Percentiles rank a stretch among this genome's conserved stretches.
phyloP scores from a whole-genome alignment of 2,329 filamentous ascomycete genomes.

The Beauveria medogensis region DNA sequence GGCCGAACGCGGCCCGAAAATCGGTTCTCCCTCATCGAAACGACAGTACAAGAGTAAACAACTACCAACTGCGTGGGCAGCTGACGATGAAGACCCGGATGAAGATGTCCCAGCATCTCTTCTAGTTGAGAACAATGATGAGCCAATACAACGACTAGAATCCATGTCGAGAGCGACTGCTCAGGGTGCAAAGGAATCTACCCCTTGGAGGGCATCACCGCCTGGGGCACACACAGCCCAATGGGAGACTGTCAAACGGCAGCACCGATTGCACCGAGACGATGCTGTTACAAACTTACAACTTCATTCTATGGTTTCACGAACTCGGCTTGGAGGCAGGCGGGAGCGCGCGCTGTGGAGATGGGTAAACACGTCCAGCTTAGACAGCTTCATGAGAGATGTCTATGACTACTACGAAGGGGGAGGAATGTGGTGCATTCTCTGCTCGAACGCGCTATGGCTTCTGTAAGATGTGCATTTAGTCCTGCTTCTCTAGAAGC shows the following conservation, averaged over 20 bases:
- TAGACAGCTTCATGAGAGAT: constrained; percentile 77
- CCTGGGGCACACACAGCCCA: constrained; percentile 27
- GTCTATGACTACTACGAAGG: constrained; percentile 83
- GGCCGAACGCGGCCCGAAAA: background rate
- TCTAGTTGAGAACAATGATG: constrained; percentile 46
- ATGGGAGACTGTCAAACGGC: constrained; percentile 47
- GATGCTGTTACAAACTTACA: constrained; percentile 12
- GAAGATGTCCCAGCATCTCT: constrained; percentile 59
- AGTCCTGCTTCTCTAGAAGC: background rate
- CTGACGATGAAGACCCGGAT: constrained; percentile 41
- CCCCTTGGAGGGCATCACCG: background rate
- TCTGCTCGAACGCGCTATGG: constrained; percentile 63
- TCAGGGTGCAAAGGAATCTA: background rate
- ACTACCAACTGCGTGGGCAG: constrained; percentile 16
- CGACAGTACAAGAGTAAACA: background rate
- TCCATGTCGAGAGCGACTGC: background rate
- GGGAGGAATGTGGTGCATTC: constrained; percentile 77
- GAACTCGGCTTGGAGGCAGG: background rate
- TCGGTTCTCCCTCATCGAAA: background rate
- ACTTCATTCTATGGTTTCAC: constrained; percentile 9
- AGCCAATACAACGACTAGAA: constrained; percentile 7
- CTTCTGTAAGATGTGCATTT: constrained; percentile 49
- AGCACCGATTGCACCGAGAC: constrained; percentile 42
- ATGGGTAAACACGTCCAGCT: constrained; percentile 84
- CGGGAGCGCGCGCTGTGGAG: constrained; percentile 76